These are phyloP conservation scores for Dothideomycetes sp. DNA, from an alignment of 2,329 filamentous ascomycete genomes.

Conservation along the genomic window DNA sequence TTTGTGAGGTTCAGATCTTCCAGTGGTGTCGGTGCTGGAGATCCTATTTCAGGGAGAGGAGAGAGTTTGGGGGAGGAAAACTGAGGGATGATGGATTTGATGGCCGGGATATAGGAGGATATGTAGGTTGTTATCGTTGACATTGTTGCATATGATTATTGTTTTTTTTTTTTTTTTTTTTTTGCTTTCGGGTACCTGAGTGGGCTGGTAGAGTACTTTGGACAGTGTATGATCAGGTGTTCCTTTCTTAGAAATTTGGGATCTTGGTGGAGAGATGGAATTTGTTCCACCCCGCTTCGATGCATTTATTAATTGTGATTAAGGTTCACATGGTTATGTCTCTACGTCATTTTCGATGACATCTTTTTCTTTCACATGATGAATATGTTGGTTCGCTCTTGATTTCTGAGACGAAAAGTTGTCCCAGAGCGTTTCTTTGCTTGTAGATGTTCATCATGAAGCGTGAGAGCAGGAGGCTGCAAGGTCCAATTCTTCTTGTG, in stretches of 20 bases:
- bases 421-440: no score
- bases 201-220: no score
- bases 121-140: slow-evolving; percentile 1
- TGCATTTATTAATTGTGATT: background rate
- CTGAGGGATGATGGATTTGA: slow-evolving; percentile 15
- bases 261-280: background rate
- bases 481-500: no score
- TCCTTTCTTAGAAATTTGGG: no score
- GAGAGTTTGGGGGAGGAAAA: slow-evolving; percentile 5
- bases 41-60: slow-evolving; percentile 12
- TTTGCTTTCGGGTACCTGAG: background rate
- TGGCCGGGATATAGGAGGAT: slow-evolving; percentile 5
- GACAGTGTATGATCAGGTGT: no score
- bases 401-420: no score
- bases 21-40: slow-evolving; percentile 9
- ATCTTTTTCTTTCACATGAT: background rate
- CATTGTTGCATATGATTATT: background rate
- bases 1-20: slow-evolving; percentile 4
- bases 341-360: slow-evolving; percentile 3
- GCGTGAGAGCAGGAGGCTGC: no score
- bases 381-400: background rate
- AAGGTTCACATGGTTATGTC: slow-evolving; percentile 6
- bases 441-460: no score
- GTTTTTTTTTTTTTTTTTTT: background rate
- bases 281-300: slow-evolving; percentile 1